Base-by-base conservation (phyloP, 2,329 filamentous ascomycete species). In the Triangularia verruculosa region DNA sequence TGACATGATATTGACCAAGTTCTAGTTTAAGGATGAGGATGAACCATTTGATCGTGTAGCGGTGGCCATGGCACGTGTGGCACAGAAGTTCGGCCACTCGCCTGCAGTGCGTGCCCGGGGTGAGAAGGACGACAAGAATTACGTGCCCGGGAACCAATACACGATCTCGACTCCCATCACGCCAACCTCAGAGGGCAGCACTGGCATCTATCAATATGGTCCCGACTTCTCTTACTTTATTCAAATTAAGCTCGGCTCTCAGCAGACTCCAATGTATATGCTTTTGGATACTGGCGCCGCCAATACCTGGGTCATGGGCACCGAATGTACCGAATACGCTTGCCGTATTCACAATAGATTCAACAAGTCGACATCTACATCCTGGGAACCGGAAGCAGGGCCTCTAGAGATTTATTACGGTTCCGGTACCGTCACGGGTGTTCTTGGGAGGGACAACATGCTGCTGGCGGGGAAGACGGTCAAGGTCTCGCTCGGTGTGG, bases 301-400 rank as follows among this genome's bases (percentile, higher is more conserved):
- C 22, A 92, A 91, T 63, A 92, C 89, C 12, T 97, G 93, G 93
- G 86, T 96, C 20, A 95, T 95, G 86, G 85, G 88, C 28, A 80
- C 86, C 15, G 78, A 82, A 61, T 97, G 93, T 78, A 81, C 75
- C 15, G 86, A 86, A 2, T 75, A 81, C 24, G 84, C 91, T 4
- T 97, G 93, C 74, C 73, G 77, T 28, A 79, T 81, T 68, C 93
- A 96, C 74, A 86, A 86, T 70, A 86, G 83, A 0, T 94, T 92
- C 72, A 89, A 89, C 13, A 73, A 82, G 3, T 76, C 78, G 2
- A 84, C 89, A 67, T 96, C 92, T 3, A 82, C 78, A 56, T 87
- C 88, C 1, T 82, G 91, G 57, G 76, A 85, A 66, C 76, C 79
- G 32, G 80, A 80, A 0, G 75, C 77, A 32, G 78, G 82, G 3